A percentile compares a stretch with the other conserved stretches of the same genome.
Evolutionary conservation across 1,139 yeast genomes (phyloP).

Genomic region (Kodamaea derodonti): DNA sequence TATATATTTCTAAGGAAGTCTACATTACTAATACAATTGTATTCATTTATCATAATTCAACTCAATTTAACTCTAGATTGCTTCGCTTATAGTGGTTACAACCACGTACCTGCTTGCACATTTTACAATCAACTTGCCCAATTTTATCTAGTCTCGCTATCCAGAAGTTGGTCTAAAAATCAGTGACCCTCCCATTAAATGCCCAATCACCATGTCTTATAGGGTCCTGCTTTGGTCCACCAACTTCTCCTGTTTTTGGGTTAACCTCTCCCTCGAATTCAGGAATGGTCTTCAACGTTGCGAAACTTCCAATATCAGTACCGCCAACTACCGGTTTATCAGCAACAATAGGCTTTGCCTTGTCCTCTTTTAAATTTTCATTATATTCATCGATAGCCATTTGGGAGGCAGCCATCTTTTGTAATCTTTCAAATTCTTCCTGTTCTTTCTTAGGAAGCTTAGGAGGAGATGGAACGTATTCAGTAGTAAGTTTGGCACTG

Average conservation of each 20-base stretch:
- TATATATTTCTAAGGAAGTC: too few species aligned
- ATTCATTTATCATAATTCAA: too few species aligned
- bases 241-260: constrained; percentile 91
- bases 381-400: constrained; percentile 77
- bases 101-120: too few species aligned
- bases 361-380: constrained; percentile 22
- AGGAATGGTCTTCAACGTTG: constrained; percentile 72
- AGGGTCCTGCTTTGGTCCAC: constrained; percentile 99
- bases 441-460: constrained; percentile 82
- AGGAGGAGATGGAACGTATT: constrained; percentile 70
- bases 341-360: constrained; percentile 6
- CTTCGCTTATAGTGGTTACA: too few species aligned
- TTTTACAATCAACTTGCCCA: too few species aligned
- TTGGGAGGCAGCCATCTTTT: constrained; percentile 75
- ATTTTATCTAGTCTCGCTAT: too few species aligned
- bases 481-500: constrained; percentile 25
- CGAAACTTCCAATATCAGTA: constrained; percentile 62
- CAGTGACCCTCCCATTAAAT: constrained; percentile 93
- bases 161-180: constrained; percentile 70
- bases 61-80: too few species aligned
- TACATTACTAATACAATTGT: too few species aligned
- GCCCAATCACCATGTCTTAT: constrained; percentile 83
- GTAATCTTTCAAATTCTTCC: constrained; percentile 85
- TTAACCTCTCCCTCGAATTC: constrained; percentile 95
- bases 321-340: constrained; percentile 8